These are phyloP conservation scores for Nigrospora oryzae DNA, from an alignment of 2,329 filamentous ascomycete species.

Conservation along the genomic window DNA sequence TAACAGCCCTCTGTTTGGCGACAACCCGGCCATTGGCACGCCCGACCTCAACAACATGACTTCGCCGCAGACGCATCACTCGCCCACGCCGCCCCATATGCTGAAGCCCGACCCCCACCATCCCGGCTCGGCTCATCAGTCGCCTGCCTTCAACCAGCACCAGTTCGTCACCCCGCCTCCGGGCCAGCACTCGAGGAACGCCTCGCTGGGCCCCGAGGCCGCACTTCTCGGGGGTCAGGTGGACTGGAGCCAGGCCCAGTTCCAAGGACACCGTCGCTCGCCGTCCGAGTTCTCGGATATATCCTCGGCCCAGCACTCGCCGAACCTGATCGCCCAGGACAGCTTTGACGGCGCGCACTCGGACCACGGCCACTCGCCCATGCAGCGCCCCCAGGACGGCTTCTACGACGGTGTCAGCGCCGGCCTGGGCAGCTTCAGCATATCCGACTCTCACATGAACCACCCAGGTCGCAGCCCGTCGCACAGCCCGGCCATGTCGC, in stretches of 20 bases:
- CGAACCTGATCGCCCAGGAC: constrained; percentile 70
- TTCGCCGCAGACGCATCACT: constrained; percentile 45
- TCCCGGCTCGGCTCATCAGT: constrained; percentile 42
- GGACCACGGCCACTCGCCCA: constrained; percentile 67
- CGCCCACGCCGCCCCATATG: constrained; percentile 47
- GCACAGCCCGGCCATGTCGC: constrained; percentile 61
- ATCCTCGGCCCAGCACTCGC: constrained; percentile 77
- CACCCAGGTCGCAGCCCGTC: constrained; percentile 73
- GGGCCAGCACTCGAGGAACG: constrained; percentile 43
- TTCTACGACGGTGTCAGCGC: constrained; percentile 68
- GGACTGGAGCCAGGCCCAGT: constrained; percentile 52
- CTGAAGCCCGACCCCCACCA: constrained; percentile 44
- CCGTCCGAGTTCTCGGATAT: constrained; percentile 92
- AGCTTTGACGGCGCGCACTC: constrained; percentile 57
- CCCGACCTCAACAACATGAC: constrained; percentile 45
- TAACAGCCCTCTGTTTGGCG: constrained; percentile 49
- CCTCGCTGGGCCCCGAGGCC: constrained; percentile 48
- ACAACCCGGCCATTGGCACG: constrained; percentile 31
- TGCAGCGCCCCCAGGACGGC: constrained; percentile 65
- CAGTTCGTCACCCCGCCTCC: constrained; percentile 41
- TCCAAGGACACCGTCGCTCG: constrained; percentile 73
- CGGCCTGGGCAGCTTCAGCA: constrained; percentile 69
- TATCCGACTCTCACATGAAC: constrained; percentile 64
- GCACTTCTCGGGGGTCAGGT: constrained; percentile 45
- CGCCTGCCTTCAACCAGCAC: constrained; percentile 47